Base-by-base conservation (phyloP, 192 early-diverging fungal genomes). In the Spinellus fusiger region DNA sequence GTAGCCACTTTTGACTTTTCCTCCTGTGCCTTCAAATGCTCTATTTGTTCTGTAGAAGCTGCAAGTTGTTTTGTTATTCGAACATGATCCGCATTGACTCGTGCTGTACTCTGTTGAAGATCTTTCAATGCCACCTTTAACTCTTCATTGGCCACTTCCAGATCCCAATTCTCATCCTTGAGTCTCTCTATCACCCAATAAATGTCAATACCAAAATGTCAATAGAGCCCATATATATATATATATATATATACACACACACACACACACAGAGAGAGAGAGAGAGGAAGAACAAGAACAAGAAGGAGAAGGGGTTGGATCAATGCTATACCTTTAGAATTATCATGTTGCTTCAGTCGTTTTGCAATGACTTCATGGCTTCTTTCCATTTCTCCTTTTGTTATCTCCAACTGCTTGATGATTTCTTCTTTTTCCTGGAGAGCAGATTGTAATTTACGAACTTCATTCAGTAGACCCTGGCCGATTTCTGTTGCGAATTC, bases 21-120 rank as follows among this genome's bases (percentile, higher is more conserved):
- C 56, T 83, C 81, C 58, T 77, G 74, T 46, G 73, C 78, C 62
- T 86, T 84, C 31, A 88, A 75, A 4, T 72, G 60, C 18, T 85
- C 82, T 12, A 78, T 58, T 35, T 84, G 83, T 62, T 88, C 84
- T 16, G 81, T 77, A n/a, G 78, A 69, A 4, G 54, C 23, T 2
- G 66, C 59, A 5, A 87, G 69, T 12, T 79, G 73, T 6, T 79
- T 82, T 52, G 75, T 70, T 5, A 83, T 46, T 49, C 74, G 75
- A 49, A 76, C 73, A 44, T 80, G 79, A 28, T 89, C 86, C 32
- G 73, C 71, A 25, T 55, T 73, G 4, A 69, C 50, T 54, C 73
- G 79, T 12, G 62, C 58, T 15, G 78, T 29, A 26, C 65, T 66
- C 25, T 74, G 64, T 9, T 74, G 74, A 7, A 74, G 55, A 9